These are phyloP conservation scores for Neonothopanus nambi DNA, from an alignment of 1,284 basidiomycete species.

Conservation along the genomic window DNA sequence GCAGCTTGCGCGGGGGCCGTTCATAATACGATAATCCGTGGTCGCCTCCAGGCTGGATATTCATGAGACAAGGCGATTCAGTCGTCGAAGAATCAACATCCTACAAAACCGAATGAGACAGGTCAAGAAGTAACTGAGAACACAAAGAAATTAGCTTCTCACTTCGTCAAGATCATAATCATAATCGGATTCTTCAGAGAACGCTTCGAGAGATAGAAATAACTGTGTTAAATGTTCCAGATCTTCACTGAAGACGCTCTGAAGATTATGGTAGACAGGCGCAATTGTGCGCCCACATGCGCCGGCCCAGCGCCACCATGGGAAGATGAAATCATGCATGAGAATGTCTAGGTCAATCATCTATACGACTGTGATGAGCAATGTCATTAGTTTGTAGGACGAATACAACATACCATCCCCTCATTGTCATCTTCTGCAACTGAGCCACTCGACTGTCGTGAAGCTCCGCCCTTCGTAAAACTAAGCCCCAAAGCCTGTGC, in stretches of 20 bases:
- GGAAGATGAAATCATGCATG: conserved; percentile 20
- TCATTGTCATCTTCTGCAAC: conserved; percentile 22
- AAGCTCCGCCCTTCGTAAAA: conserved; percentile 3
- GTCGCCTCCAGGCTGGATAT: neutral
- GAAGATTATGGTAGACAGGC: conserved; percentile 34
- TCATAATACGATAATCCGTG: conserved; percentile 5
- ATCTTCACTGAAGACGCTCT: conserved; percentile 32
- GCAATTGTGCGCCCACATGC: conserved; percentile 30
- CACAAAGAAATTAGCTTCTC: neutral
- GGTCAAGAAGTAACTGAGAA: too few relatives aligned
- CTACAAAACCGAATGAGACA: neutral
- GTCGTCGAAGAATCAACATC: neutral
- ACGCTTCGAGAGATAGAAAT: conserved; percentile 35
- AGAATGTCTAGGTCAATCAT: conserved; percentile 35
- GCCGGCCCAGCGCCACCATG: conserved; percentile 29
- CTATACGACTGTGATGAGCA: conserved; percentile 20
- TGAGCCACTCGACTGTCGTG: conserved; percentile 7
- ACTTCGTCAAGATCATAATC: conserved; percentile 13
- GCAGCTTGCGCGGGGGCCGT: conserved; percentile 27
- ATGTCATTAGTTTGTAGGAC: neutral
- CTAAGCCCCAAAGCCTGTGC: conserved; percentile 12
- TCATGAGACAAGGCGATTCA: conserved; percentile 2
- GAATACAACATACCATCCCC: conserved; percentile 20
- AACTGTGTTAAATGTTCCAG: conserved; percentile 35
- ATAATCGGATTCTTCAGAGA: neutral